Conservation (phyloP, 1,139 yeast genomes). For the Wickerhamomyces sp. region DNA sequence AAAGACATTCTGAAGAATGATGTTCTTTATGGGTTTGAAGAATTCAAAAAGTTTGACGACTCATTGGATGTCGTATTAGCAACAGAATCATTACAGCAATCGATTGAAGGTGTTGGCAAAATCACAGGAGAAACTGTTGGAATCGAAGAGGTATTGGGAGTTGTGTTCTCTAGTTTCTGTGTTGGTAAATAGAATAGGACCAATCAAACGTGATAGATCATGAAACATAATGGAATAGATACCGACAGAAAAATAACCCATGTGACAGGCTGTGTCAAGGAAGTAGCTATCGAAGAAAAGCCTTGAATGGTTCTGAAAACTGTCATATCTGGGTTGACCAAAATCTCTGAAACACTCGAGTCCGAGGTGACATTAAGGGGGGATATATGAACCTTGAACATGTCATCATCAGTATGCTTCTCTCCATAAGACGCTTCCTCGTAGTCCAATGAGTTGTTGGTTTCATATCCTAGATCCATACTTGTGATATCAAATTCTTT, state of each 20-base stretch:
- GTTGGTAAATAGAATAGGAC: conserved; percentile 62
- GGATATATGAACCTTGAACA: no score
- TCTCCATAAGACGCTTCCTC: no score
- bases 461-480: background rate
- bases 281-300: background rate
- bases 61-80: conserved; percentile 76
- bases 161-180: conserved; percentile 87
- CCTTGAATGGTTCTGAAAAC: background rate
- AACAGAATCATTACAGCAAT: conserved; percentile 65
- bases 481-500: background rate
- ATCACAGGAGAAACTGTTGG: conserved; percentile 89
- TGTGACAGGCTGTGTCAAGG: background rate
- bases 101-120: conserved; percentile 86
- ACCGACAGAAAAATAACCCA: background rate
- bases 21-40: conserved; percentile 65
- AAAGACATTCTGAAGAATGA: conserved; percentile 69
- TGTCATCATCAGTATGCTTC: no score
- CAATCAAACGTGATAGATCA: background rate
- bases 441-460: conserved; percentile 6
- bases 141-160: conserved; percentile 85
- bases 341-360: background rate
- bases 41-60: conserved; percentile 47
- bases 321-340: background rate
- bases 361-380: background rate
- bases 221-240: background rate